Percentiles rank a stretch among this genome's conserved stretches.
These are phyloP conservation scores for Leonotis leonurus DNA, from an alignment of 257 asterid species.

Conservation along the genomic window DNA sequence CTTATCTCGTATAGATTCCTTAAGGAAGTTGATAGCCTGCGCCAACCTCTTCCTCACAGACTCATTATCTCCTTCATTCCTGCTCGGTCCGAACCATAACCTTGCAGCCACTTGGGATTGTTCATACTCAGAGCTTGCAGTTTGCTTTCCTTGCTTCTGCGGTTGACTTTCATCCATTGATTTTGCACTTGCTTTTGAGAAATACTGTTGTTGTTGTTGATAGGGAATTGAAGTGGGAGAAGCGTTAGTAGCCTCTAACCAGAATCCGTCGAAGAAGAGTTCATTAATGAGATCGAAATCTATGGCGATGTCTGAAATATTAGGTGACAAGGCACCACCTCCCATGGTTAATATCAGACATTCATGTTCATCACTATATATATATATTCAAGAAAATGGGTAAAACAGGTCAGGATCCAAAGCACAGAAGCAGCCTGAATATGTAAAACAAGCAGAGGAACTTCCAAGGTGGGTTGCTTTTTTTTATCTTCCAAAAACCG, in stretches of 20 bases:
- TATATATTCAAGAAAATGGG: constrained; percentile 17
- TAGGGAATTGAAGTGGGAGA: constrained; percentile 1
- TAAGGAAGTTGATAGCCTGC: constrained; percentile 48
- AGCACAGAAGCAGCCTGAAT: constrained; percentile 40
- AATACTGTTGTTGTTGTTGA: constrained; percentile 19
- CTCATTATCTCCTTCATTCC: constrained; percentile 16
- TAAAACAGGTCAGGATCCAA: constrained; percentile 30
- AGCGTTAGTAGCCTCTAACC: constrained; percentile 50
- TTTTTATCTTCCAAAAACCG: constrained; percentile 46
- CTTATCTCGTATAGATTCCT: constrained; percentile 37
- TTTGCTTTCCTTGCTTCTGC: not conserved
- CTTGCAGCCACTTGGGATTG: constrained; percentile 23
- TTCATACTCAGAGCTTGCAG: constrained; percentile 14
- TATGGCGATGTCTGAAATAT: constrained; percentile 26
- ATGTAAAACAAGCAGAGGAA: constrained; percentile 40
- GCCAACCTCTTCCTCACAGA: constrained; percentile 37
- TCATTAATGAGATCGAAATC: constrained; percentile 47
- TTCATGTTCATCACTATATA: too few species aligned
- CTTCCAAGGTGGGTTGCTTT: constrained; percentile 40
- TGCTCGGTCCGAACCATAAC: constrained; percentile 44
- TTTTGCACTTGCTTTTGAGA: constrained; percentile 21
- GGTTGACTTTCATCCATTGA: constrained; percentile 27
- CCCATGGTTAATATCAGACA: constrained; percentile 35
- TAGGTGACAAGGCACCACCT: constrained; percentile 37
- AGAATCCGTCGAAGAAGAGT: constrained; percentile 59